phyloP scores from a whole-genome alignment of 495 filamentous ascomycete genomes.

The Glutinoglossum americanum region DNA sequence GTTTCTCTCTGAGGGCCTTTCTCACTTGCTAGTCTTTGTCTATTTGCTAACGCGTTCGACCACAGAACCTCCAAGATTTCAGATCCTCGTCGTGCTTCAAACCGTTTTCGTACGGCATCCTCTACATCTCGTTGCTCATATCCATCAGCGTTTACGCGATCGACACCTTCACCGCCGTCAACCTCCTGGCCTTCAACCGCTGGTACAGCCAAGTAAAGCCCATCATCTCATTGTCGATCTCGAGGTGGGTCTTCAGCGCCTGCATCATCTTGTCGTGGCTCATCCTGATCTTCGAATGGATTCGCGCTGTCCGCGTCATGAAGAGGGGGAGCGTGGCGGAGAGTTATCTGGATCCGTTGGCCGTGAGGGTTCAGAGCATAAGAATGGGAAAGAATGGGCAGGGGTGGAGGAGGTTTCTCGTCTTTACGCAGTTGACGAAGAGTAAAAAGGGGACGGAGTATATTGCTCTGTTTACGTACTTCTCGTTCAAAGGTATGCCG shows the following conservation, averaged over 20 bases:
- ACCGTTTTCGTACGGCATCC: constrained; percentile 60
- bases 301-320: constrained; percentile 58
- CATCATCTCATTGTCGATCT: constrained; percentile 41
- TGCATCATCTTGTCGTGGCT: constrained; percentile 76
- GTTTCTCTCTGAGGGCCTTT: constrained; percentile 1
- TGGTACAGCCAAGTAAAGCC: constrained; percentile 50
- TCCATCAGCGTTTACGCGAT: constrained; percentile 70
- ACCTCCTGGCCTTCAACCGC: constrained; percentile 59
- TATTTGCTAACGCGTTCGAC: background rate
- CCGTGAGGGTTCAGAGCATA: constrained; percentile 60
- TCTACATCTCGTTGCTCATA: constrained; percentile 58
- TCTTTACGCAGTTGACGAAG: constrained; percentile 82
- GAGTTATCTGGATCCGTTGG: constrained; percentile 72
- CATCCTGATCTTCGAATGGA: constrained; percentile 53
- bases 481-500: constrained; percentile 66
- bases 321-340: constrained; percentile 69
- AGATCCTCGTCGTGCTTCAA: constrained; percentile 55
- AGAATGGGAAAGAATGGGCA: constrained; percentile 38
- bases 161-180: constrained; percentile 83
- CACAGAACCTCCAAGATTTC: constrained; percentile 75
- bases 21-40: background rate
- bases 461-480: constrained; percentile 80
- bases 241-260: constrained; percentile 75
- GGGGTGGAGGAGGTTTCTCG: constrained; percentile 72
- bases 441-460: constrained; percentile 81